Evolutionary conservation across 2,329 filamentous ascomycete species (phyloP), one percentile per base, ranked within the genome.

Genomic region (Calonectria henricotiae): DNA sequence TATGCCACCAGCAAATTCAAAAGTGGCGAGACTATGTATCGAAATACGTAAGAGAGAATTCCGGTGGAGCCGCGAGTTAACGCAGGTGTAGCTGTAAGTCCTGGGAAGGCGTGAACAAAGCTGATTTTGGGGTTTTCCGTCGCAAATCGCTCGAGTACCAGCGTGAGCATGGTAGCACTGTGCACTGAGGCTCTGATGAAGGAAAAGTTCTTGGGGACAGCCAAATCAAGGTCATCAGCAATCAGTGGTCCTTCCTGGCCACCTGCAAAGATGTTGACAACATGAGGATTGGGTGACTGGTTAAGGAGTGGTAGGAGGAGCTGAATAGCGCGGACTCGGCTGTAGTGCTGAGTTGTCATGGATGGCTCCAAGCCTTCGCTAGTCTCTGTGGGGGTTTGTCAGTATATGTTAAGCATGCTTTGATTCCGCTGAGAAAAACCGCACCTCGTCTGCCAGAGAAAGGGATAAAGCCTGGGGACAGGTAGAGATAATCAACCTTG

Each of bases 231-330:
- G 61, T 89, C 86, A 37, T 85, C 79, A 1, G 82, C 73, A 27
- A 85, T 76, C 2, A 90, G 78, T 1, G 81, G 71, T 0, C 83
- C 84, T 79, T 90, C 88, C n/a, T 81, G 79, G 1, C 87, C 86
- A 1, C 82, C 86, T 0, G 83, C 86, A 0, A 89, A 80, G 4
- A 90, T 81, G 30, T 80, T 85, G 44, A 87, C 80, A 5, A 89
- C 85, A 2, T 89, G 86, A 0, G 83, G 78, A 2, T 86, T 83
- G 11, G 66, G 25, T 2, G 73, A 68, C 23, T 74, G 73, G 20
- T 81, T 79, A 7, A 92, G 84, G 0, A 87, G 83, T 0, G 90
- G 90, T 2, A 91, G 85, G 1, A 92, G 84, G 60, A 89, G 88
- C 49, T 85, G 71, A 15, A 88, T 84, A 75, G 90, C 88, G 49